Evolutionary conservation across 1,284 basidiomycete species (phyloP), one percentile per base, ranked within the genome.

Genomic region (Ceratobasidium papillatum): DNA sequence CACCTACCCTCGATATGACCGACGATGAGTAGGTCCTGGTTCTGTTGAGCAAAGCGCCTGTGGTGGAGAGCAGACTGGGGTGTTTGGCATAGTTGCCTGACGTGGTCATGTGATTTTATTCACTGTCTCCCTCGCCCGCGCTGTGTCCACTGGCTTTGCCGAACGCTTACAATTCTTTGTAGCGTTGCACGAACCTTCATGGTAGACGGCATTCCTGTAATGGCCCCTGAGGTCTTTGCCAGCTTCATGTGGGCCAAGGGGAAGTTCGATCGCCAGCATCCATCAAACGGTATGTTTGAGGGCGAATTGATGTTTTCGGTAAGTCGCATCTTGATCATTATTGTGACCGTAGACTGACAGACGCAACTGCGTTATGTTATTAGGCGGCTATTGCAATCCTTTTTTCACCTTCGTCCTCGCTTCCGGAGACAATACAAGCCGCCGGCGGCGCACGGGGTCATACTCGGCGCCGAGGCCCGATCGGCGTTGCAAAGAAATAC

Each of bases 401-500:
- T 4, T 38, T 36, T 17, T 59, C 34, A 17, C 56, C 56, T n/a
- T 36, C 34, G 7, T 36, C 56, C 5, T 59, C 34, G 12, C 19
- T 59, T 12, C 56, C 34, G 3, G 32, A 38, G 17, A 59, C 56
- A 4, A 59, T 59, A 38, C 22, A 63, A 11, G 56, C 56, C 38
- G 41, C 25, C 27, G 27, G 61, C 19, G 61, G 61, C 3, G 27
- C 61, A 27, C 41, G 30, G 27, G 61, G 61, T 19, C 61, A 25
- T n/a, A 43, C 22, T 63, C 17, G 61, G 41, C 61, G 30, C 17
- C n/a, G 61, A 14, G 61, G 61, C 25, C 41, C 61, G 5, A 63
- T 63, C 12, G 61, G 61, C 17, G 1, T 63, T 17, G 41, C 61
- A 4, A 63, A 63, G 61, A 63, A 47, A 19, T 63, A 63, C 41